Percentiles rank a stretch among this genome's conserved stretches.
These are phyloP conservation scores for Dalbergia cochinchinensis DNA, from an alignment of 306 rosid species.

Conservation along the genomic window DNA sequence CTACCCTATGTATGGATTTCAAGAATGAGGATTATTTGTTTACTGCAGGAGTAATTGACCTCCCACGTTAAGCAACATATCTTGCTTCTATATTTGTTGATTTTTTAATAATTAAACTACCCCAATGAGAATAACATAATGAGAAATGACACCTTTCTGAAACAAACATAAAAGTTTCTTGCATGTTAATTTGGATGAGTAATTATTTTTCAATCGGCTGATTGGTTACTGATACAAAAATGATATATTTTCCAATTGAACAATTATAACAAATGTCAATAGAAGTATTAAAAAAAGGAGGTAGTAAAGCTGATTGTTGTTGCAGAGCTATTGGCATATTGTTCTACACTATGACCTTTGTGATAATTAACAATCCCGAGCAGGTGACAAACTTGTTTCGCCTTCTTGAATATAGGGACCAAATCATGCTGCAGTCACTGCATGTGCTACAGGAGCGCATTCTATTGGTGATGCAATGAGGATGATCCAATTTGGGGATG, in stretches of 20 bases:
- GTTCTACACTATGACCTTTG: slow-evolving; percentile 1
- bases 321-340: slow-evolving; percentile 32
- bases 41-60: background rate
- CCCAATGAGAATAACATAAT: background rate
- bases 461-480: slow-evolving; percentile 94
- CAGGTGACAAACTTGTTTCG: slow-evolving; percentile 25
- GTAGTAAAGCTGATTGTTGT: slow-evolving; percentile 40
- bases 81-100: slow-evolving; percentile 31
- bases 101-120: slow-evolving; percentile 28
- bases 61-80: slow-evolving; percentile 21
- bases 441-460: slow-evolving; percentile 96
- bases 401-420: slow-evolving; percentile 71
- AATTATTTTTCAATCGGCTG: slow-evolving; percentile 33
- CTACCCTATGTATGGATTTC: slow-evolving; percentile 22
- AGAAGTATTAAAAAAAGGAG: slow-evolving; percentile 11
- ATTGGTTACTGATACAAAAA: slow-evolving; percentile 28
- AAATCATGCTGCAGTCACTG: slow-evolving; percentile 95
- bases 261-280: slow-evolving; percentile 19
- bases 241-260: slow-evolving; percentile 10
- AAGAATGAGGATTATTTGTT: slow-evolving; percentile 27
- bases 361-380: slow-evolving; percentile 28
- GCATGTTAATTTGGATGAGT: slow-evolving; percentile 23
- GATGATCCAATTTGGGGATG: slow-evolving; percentile 97
- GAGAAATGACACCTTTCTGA: slow-evolving; percentile 27
- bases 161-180: slow-evolving; percentile 10